Evolutionary conservation across 2,329 filamentous ascomycete species (phyloP).

Genomic region (Trichoderma koningii): DNA sequence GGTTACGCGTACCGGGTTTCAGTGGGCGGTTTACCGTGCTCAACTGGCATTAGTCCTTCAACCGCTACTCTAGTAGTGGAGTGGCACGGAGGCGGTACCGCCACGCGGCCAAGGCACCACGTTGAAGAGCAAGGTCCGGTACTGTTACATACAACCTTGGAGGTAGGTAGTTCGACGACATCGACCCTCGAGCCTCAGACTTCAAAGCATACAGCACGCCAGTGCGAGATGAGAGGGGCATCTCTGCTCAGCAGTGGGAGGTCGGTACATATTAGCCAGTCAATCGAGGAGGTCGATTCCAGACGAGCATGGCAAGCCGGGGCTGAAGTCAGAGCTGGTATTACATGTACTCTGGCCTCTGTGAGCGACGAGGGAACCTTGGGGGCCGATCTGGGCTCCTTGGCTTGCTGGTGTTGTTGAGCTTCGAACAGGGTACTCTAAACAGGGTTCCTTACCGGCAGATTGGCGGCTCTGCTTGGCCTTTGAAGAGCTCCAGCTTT

Average conservation of each 20-base stretch:
- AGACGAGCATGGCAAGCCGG: conserved; percentile 12
- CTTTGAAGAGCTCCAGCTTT: background rate
- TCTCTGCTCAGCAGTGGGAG: background rate
- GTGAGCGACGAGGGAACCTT: background rate
- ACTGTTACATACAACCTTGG: background rate
- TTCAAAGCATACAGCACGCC: background rate
- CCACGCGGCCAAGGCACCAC: background rate
- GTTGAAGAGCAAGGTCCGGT: background rate
- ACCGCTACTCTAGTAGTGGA: background rate
- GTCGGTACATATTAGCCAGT: background rate
- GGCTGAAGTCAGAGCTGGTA: conserved; percentile 19
- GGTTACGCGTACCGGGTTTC: background rate
- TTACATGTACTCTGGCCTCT: background rate
- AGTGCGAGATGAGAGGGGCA: background rate
- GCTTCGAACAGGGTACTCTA: background rate
- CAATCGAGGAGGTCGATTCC: background rate
- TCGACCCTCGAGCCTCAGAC: no score
- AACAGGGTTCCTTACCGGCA: background rate
- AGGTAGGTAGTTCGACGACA: no score
- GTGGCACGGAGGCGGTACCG: background rate
- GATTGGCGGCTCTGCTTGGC: background rate
- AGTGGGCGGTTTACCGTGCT: background rate
- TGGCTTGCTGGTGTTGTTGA: background rate
- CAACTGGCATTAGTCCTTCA: background rate
- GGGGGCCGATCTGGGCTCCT: conserved; percentile 13